A percentile compares a stretch with the other conserved stretches of the same genome.
Conservation (phyloP, 208 protist genomes). For the Willaertia magna region DNA sequence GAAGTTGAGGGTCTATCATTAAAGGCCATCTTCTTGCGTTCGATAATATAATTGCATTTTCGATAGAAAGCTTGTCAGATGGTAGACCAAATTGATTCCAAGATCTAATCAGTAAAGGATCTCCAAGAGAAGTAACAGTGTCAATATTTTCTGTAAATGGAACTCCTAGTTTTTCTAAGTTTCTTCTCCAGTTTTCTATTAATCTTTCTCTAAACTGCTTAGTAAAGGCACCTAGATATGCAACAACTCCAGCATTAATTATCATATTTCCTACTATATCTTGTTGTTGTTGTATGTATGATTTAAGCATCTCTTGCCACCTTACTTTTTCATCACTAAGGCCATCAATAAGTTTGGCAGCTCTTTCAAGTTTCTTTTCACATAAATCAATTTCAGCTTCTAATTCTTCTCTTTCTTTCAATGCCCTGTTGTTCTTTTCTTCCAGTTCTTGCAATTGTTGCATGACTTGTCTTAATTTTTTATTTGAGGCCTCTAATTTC, state of each 20-base stretch:
- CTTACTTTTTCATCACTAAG: conserved; percentile 87
- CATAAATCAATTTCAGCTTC: conserved; percentile 73
- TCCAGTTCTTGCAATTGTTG: conserved; percentile 77
- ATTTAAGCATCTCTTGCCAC: conserved; percentile 7
- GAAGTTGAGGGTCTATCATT: conserved; percentile 95
- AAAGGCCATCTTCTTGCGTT: conserved; percentile 88
- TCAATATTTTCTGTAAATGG: conserved; percentile 61
- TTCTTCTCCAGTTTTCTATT: conserved; percentile 56
- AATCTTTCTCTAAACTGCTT: conserved; percentile 66
- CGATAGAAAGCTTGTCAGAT: conserved; percentile 80
- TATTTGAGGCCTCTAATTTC: conserved; percentile 68
- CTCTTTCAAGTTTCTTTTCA: conserved; percentile 81
- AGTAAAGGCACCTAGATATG: conserved; percentile 92
- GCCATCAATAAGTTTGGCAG: conserved; percentile 84
- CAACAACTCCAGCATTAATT: conserved; percentile 79
- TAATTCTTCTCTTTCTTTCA: conserved; percentile 83
- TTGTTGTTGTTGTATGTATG: conserved; percentile 37
- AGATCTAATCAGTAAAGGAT: conserved; percentile 79
- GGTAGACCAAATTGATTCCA: conserved; percentile 89
- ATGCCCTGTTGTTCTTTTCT: conserved; percentile 64
- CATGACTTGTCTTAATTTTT: conserved; percentile 70
- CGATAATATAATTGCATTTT: conserved; percentile 90
- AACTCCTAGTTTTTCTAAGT: conserved; percentile 54
- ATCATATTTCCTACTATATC: conserved; percentile 88
- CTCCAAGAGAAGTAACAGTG: conserved; percentile 73